These are phyloP conservation scores for Kuraishia borneana DNA, from an alignment of 805 yeast genomes.

Conservation along the genomic window DNA sequence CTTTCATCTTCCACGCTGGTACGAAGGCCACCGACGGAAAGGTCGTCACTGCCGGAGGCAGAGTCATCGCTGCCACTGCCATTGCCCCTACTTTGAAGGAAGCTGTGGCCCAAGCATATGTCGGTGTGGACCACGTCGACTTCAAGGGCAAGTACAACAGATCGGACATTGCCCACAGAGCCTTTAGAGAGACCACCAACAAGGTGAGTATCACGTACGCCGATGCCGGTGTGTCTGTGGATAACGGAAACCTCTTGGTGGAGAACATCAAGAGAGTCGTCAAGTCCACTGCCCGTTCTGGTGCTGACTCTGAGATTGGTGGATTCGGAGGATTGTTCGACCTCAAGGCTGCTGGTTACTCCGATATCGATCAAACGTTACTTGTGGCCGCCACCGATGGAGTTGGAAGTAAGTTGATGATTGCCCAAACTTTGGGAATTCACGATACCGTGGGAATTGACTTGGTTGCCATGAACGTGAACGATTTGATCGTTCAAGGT, in stretches of 20 bases:
- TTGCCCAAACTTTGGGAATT: constrained; percentile 81
- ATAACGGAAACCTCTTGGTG: constrained; percentile 84
- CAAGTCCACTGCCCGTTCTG: constrained; percentile 85
- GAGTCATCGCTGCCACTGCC: constrained; percentile 94
- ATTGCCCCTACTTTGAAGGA: constrained; percentile 62
- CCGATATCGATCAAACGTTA: constrained; percentile 59
- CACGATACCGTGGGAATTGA: constrained; percentile 99
- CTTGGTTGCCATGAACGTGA: constrained; percentile 97
- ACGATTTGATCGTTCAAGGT: constrained; percentile 96
- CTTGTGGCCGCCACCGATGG: constrained; percentile 98
- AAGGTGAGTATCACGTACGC: constrained; percentile 67
- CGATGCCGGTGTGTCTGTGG: constrained; percentile 95
- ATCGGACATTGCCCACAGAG: constrained; percentile 92
- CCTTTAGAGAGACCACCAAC: constrained; percentile 48
- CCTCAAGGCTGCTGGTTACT: constrained; percentile 76
- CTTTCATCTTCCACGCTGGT: constrained; percentile 93
- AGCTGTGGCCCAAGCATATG: constrained; percentile 80
- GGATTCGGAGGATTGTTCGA: constrained; percentile 98
- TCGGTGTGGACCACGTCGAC: constrained; percentile 66
- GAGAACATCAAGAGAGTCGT: constrained; percentile 86
- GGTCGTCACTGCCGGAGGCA: constrained; percentile 84
- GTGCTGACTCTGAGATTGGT: constrained; percentile 97
- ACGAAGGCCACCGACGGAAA: constrained; percentile 49
- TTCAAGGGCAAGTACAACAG: constrained; percentile 77
- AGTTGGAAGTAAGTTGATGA: constrained; percentile 92